Base-by-base conservation (phyloP, 192 early-diverging fungal genomes). In the Backusella tuberculispora region DNA sequence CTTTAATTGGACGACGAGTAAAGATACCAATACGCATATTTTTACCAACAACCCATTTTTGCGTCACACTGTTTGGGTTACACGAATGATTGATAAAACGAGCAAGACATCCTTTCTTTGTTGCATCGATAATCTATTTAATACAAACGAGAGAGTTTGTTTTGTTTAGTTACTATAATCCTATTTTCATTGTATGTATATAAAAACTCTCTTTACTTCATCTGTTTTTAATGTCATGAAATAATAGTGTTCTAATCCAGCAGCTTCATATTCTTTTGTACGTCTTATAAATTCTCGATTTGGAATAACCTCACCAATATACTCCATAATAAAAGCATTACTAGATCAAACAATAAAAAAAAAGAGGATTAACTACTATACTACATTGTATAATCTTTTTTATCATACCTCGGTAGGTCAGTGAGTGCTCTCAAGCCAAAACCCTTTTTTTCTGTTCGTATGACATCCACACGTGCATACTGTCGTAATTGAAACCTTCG, bases 11-110 rank as follows among this genome's bases (percentile, higher is more conserved):
- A 65, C 86, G 85, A 66, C 88, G 85, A 66, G 95, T 90, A 78
- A 99, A 99, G 17, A 99, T 97, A 50, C 98, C 98, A 76, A 99
- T 95, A 56, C 98, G 89, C 48, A 94, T 86, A n/a, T 89, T 90
- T 8, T 89, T 87, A 12, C 92, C 95, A 45, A 99, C 95, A 66
- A 98, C 91, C 98, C 98, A 99, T 74, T 98, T 99, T 74, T 97
- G 94, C 63, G 96, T 81, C 63, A 90, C 93, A 76, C 96, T 95
- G 80, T 99, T 99, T 29, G 98, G 96, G 38, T 88, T 87, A 84
- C 98, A 99, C 72, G 92, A 95, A 82, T 99, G 98, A 81, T 99
- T 99, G 81, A 99, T 96, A 78, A 98, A 99, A 38, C 98, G 90
- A 19, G 96, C 93, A 40, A 96, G 84, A 69, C 95, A 96, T 21